These are phyloP conservation scores for Nemania sp. DNA, from an alignment of 2,329 filamentous ascomycete species.

Conservation along the genomic window DNA sequence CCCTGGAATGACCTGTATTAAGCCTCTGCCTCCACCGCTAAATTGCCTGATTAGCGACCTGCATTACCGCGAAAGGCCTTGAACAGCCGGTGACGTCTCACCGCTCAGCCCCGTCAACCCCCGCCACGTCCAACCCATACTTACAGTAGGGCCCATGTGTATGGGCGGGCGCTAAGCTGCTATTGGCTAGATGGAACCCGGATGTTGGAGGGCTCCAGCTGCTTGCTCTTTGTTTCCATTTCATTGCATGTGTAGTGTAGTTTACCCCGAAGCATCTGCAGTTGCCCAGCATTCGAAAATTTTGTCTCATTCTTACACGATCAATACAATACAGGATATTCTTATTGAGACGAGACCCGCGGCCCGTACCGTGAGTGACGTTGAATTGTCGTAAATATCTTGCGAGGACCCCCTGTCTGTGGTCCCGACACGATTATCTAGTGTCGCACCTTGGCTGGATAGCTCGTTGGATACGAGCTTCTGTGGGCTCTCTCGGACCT, in stretches of 20 bases:
- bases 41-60: constrained; percentile 10
- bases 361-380: constrained; percentile 11
- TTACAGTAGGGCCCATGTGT: too few species aligned
- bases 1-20: constrained; percentile 12
- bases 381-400: constrained; percentile 5
- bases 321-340: background rate
- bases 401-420: constrained; percentile 7
- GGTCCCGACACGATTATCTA: background rate
- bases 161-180: constrained; percentile 10
- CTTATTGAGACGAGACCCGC: constrained; percentile 19
- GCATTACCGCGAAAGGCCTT: constrained; percentile 4
- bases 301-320: background rate
- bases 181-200: constrained; percentile 11
- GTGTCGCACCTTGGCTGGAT: background rate
- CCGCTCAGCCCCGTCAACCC: constrained; percentile 22
- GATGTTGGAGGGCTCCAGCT: too few species aligned
- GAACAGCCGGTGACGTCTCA: constrained; percentile 23
- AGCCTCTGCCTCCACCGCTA: constrained; percentile 11
- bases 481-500: constrained; percentile 2
- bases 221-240: too few species aligned
- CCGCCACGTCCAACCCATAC: too few species aligned
- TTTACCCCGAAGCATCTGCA: too few species aligned
- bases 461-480: constrained; percentile 15
- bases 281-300: too few species aligned
- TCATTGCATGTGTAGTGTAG: background rate